These are phyloP conservation scores for Chalaropsis ovoidea DNA, from an alignment of 2,329 filamentous ascomycete genomes.

Conservation along the genomic window DNA sequence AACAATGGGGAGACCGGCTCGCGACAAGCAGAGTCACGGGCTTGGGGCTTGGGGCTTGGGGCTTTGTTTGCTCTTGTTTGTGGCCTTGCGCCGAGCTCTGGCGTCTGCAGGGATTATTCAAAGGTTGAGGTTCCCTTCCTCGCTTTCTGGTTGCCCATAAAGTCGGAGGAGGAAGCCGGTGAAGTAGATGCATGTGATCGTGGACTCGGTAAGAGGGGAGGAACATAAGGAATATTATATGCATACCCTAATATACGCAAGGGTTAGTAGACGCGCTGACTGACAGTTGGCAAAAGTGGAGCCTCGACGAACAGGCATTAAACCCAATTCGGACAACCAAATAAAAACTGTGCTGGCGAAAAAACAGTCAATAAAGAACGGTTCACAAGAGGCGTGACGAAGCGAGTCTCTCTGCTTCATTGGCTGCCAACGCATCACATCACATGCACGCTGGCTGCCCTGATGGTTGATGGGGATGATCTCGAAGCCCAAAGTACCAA, in stretches of 20 bases:
- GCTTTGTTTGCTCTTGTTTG: slow-evolving; percentile 1
- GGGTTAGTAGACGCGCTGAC: not conserved
- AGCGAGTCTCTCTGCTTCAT: not conserved
- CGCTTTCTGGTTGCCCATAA: not conserved
- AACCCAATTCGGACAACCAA: not conserved
- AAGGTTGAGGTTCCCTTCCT: not conserved
- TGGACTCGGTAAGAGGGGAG: not conserved
- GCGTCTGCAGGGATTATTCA: not conserved
- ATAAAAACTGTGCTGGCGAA: not conserved
- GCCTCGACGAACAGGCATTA: not conserved
- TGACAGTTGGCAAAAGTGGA: not conserved
- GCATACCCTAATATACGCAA: not conserved
- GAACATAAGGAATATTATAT: not conserved
- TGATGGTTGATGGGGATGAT: not conserved
- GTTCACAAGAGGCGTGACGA: not conserved
- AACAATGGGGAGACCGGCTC: not conserved
- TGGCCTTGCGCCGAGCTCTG: not conserved
- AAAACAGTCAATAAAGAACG: not conserved
- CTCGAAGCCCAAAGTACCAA: not conserved
- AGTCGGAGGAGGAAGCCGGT: not conserved
- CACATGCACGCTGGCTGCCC: not conserved
- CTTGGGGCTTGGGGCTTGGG: not conserved
- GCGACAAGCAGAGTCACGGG: not conserved
- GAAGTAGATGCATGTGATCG: slow-evolving; percentile 1
- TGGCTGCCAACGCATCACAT: slow-evolving; percentile 11